These are phyloP conservation scores for Tricharina praecox DNA, from an alignment of 495 filamentous ascomycete species.

Conservation along the genomic window DNA sequence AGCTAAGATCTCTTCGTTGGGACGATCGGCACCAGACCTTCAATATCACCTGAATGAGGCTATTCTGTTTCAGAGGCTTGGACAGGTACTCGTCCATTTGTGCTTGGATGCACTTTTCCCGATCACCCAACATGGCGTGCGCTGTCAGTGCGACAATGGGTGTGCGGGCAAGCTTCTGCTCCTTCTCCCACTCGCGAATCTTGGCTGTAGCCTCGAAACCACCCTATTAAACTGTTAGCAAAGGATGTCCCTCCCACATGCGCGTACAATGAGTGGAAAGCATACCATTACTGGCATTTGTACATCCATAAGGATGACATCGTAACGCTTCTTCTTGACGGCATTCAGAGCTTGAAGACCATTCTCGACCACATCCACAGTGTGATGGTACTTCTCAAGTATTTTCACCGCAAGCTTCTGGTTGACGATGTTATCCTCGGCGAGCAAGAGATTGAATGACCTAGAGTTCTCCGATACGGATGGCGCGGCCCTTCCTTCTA, in stretches of 20 bases:
- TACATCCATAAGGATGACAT: constrained; percentile 97
- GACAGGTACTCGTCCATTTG: constrained; percentile 99
- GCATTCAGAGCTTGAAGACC: constrained; percentile 81
- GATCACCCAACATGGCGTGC: constrained; percentile 96
- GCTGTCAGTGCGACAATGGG: constrained; percentile 96
- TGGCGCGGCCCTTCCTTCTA: constrained; percentile 85
- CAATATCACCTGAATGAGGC: constrained; percentile 95
- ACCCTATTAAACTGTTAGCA: constrained; percentile 36
- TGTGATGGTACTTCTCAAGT: constrained; percentile 93
- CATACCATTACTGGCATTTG: constrained; percentile 97
- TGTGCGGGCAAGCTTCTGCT: constrained; percentile 56
- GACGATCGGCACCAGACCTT: constrained; percentile 33
- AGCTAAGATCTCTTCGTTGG: constrained; percentile 4
- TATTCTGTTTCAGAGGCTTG: constrained; percentile 93
- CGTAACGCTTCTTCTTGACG: constrained; percentile 76
- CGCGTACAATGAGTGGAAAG: background rate
- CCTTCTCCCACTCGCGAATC: constrained; percentile 86
- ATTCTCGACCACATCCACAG: constrained; percentile 89
- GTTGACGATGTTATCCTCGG: constrained; percentile 96
- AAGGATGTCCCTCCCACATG: background rate
- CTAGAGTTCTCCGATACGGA: constrained; percentile 84
- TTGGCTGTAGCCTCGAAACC: constrained; percentile 95
- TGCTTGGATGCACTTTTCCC: constrained; percentile 94
- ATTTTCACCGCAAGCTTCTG: constrained; percentile 94
- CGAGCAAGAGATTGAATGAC: constrained; percentile 89